Evolutionary conservation across 768 basidiomycete species (phyloP), one percentile per base, ranked within the genome.

Genomic region (Cystobasidium tubakii): DNA sequence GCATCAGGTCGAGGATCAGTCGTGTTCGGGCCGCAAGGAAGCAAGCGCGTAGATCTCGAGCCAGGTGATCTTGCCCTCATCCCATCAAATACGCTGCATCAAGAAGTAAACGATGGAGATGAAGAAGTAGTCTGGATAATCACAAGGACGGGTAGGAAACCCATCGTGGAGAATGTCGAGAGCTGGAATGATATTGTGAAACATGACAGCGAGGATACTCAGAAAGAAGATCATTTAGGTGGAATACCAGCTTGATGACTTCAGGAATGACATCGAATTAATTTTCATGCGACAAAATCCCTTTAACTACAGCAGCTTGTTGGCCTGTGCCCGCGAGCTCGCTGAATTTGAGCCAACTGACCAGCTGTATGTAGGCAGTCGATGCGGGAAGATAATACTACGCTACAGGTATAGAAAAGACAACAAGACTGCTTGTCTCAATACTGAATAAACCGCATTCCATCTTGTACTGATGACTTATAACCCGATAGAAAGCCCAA

Each of bases 111-210:
- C 54, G 77, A 77, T n/a, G 77, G 77, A 6, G 77, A 78, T 34
- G 77, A 78, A 44, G 66, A 78, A 74, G 74, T 77, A 13, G 77
- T 74, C n/a, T 78, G 76, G 77, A 66, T 75, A 9, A 77, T 78
- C 50, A 75, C 77, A n/a, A 72, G 77, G 34, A 72, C 75, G 7
- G 77, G 77, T 3, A 69, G 74, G 23, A 65, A 60, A 46, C 73
- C 77, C 10, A 53, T 74, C 39, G 77, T 78, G 62, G 65, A 74
- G 55, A 78, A 78, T 55, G 62, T 75, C 4, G 71, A 77, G 6
- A 67, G 73, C 10, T 78, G 77, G 76, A 36, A 57, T 23, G 74
- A 62, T n/a, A 44, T 46, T 1, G 66, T 62, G 23, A 70, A 75
- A 50, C 1, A 25, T 15, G 57, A 54, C 53, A 39, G 21, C 4